phyloP scores from a whole-genome alignment of 179 eudicot genomes.

The Patellifolia procumbens region DNA sequence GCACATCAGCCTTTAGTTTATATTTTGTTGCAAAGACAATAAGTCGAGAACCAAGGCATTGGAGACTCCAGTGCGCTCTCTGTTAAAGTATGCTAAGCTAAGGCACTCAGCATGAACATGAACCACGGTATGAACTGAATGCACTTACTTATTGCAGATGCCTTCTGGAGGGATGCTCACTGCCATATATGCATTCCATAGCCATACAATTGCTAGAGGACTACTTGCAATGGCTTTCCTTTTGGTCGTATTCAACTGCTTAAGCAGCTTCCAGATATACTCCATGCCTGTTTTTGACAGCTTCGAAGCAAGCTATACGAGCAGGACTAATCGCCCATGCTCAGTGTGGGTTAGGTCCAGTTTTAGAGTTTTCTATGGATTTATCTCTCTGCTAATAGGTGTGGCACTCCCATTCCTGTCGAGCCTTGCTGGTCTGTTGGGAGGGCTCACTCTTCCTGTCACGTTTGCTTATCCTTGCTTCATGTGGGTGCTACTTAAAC shows the following conservation, averaged over 20 bases:
- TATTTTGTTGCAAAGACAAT: neutral
- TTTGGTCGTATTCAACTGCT: conserved; percentile 88
- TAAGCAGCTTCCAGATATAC: conserved; percentile 96
- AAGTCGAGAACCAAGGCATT: neutral
- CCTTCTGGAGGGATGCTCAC: conserved; percentile 90
- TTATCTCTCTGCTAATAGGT: conserved; percentile 70
- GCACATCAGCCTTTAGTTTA: neutral
- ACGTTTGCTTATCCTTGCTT: conserved; percentile 87
- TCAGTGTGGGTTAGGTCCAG: conserved; percentile 95
- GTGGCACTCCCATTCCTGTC: conserved; percentile 93
- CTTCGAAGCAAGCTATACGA: conserved; percentile 92
- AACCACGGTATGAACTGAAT: neutral
- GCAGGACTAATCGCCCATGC: conserved; percentile 90
- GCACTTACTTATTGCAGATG: conserved; percentile 51
- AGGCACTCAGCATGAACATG: too few species aligned
- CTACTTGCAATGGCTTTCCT: conserved; percentile 84
- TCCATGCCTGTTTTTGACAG: conserved; percentile 97
- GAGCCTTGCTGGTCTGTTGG: conserved; percentile 86
- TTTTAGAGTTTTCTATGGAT: conserved; percentile 84
- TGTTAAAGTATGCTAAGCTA: too few species aligned
- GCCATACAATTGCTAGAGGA: conserved; percentile 80
- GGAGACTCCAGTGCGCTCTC: neutral
- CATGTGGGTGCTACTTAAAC: conserved; percentile 96
- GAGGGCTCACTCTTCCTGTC: conserved; percentile 81
- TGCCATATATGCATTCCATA: conserved; percentile 79